Evolutionary conservation across 306 rosid species (phyloP).

Genomic region (Phaseolus lunatus): DNA sequence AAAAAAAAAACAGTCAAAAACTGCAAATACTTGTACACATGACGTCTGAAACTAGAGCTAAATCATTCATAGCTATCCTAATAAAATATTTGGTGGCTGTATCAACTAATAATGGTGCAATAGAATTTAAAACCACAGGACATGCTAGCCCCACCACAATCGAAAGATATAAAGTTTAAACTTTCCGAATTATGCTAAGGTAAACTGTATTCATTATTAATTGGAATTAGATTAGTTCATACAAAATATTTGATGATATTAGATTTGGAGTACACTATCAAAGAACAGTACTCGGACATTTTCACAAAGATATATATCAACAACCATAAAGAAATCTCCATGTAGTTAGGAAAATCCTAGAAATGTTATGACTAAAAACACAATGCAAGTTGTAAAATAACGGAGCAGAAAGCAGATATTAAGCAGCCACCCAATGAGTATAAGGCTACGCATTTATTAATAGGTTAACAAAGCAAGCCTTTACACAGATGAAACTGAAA

Average conservation of each 20-base stretch:
- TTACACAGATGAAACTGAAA: not conserved
- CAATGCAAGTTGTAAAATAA: conserved; percentile 28
- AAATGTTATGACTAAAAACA: conserved; percentile 19
- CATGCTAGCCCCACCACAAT: not conserved
- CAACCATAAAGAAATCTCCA: conserved; percentile 10
- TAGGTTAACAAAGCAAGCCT: not conserved
- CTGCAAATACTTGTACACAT: conserved; percentile 5
- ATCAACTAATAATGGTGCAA: conserved; percentile 5
- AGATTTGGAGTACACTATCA: conserved; percentile 7
- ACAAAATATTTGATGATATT: not conserved
- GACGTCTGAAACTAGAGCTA: conserved; percentile 19
- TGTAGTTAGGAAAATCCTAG: not conserved
- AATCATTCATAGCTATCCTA: conserved; percentile 9
- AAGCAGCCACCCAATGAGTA: conserved; percentile 22
- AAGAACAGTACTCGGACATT: not conserved
- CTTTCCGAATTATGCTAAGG: not conserved
- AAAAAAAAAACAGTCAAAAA: not conserved
- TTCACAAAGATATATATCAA: conserved; percentile 7
- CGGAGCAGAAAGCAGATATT: not conserved
- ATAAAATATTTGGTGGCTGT: not conserved
- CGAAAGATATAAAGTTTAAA: not conserved
- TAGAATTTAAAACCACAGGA: not conserved
- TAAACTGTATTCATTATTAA: not conserved
- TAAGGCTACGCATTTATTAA: not conserved
- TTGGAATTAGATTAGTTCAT: conserved; percentile 34